phyloP scores from a whole-genome alignment of 805 yeast species.

The Wickerhamomyces bovis region DNA sequence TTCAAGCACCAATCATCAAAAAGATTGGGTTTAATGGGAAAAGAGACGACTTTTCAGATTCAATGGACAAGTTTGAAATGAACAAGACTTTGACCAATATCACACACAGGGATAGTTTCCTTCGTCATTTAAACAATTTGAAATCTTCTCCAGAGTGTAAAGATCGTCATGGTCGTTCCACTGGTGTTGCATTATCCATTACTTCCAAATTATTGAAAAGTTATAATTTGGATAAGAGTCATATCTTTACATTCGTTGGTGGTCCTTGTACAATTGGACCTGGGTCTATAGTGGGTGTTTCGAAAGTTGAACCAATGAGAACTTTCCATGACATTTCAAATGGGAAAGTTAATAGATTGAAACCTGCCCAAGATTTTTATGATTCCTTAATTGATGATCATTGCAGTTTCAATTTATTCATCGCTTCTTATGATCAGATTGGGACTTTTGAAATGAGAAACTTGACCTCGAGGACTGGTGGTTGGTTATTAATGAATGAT shows the following conservation, averaged over 20 bases:
- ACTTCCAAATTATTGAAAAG: slow-evolving; percentile 77
- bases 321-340: slow-evolving; percentile 92
- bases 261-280: slow-evolving; percentile 95
- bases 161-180: slow-evolving; percentile 70
- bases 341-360: slow-evolving; percentile 72
- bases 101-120: background rate
- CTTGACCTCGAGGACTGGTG: slow-evolving; percentile 78
- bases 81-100: background rate
- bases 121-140: background rate
- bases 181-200: slow-evolving; percentile 83
- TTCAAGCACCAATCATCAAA: slow-evolving; percentile 46
- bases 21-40: background rate
- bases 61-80: background rate
- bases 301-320: slow-evolving; percentile 85
- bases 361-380: slow-evolving; percentile 73
- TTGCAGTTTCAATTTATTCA: slow-evolving; percentile 36
- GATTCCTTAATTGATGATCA: slow-evolving; percentile 32
- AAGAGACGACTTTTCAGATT: background rate
- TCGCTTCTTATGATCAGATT: slow-evolving; percentile 91
- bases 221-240: slow-evolving; percentile 74
- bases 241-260: slow-evolving; percentile 80
- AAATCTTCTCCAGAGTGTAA: background rate
- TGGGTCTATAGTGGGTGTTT: slow-evolving; percentile 84
- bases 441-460: slow-evolving; percentile 90
- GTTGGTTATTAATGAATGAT: slow-evolving; percentile 76